These are phyloP conservation scores for Raphanus sativus DNA, from an alignment of 345 rosid genomes.

Conservation along the genomic window DNA sequence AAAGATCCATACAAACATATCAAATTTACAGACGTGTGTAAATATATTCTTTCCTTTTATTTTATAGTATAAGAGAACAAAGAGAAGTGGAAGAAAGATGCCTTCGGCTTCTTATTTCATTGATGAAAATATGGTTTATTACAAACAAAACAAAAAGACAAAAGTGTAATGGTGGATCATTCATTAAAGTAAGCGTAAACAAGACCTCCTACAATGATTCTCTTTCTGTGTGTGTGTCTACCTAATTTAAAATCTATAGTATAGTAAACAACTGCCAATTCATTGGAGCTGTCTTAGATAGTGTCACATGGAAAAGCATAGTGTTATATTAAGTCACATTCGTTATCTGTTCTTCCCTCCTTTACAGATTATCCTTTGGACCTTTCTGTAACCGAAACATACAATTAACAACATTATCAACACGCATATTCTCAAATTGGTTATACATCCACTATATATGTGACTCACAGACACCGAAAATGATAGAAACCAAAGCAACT, in stretches of 20 bases:
- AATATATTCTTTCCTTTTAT: background rate
- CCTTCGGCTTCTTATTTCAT: constrained; percentile 37
- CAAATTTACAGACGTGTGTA: background rate
- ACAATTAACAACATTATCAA: constrained; percentile 36
- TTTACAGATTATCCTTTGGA: constrained; percentile 42
- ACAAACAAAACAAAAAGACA: constrained; percentile 21
- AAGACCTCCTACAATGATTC: constrained; percentile 22
- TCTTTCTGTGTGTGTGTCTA: background rate
- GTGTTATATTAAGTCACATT: constrained; percentile 29
- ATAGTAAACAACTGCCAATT: constrained; percentile 34
- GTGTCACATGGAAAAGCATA: constrained; percentile 37
- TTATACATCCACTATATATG: constrained; percentile 29
- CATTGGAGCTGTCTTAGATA: constrained; percentile 37
- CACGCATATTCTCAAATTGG: constrained; percentile 30
- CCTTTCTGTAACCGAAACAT: constrained; percentile 36
- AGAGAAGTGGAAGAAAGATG: constrained; percentile 20
- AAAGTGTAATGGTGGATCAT: constrained; percentile 34
- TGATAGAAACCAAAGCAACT: constrained; percentile 19
- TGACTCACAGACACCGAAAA: constrained; percentile 21
- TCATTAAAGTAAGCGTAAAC: constrained; percentile 23
- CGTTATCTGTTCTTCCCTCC: constrained; percentile 33
- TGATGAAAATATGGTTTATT: constrained; percentile 19
- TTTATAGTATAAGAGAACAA: background rate
- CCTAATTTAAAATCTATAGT: constrained; percentile 32
- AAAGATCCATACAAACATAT: background rate